A percentile compares a stretch with the other conserved stretches of the same genome.
Conservation (phyloP, 352 stramenopile genomes). For the Achlya hypogyna region DNA sequence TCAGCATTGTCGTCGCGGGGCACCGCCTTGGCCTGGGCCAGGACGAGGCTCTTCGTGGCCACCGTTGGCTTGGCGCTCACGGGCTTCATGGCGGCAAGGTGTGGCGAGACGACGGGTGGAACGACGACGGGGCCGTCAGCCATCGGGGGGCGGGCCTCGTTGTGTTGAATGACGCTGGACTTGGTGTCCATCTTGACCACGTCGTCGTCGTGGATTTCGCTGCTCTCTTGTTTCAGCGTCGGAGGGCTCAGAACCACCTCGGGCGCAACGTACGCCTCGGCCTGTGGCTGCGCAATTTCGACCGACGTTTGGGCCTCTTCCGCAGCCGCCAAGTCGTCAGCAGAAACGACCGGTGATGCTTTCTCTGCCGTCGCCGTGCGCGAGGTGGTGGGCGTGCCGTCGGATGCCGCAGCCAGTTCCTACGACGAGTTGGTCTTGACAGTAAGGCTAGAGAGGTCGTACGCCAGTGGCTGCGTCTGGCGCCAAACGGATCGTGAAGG, state of each 20-base stretch:
- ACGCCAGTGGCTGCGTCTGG: neutral
- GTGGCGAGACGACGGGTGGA: neutral
- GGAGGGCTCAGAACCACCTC: neutral
- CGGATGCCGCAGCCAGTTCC: too few relatives aligned
- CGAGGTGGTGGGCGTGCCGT: neutral
- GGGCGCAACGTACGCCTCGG: neutral
- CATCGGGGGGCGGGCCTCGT: neutral
- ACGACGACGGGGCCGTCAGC: neutral
- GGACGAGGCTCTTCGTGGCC: conserved; percentile 1
- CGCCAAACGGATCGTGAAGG: conserved; percentile 1
- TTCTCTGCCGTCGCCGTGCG: neutral
- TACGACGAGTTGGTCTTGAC: too few relatives aligned
- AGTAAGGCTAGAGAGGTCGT: too few relatives aligned
- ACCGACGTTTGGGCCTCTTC: neutral
- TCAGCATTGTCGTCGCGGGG: neutral
- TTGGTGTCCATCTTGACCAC: conserved; percentile 2
- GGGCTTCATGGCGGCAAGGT: neutral
- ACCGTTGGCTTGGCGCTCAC: neutral
- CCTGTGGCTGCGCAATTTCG: neutral
- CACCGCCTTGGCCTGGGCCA: neutral
- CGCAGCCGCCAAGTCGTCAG: neutral
- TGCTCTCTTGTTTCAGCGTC: conserved; percentile 10
- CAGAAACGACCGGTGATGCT: too few relatives aligned
- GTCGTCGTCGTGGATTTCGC: neutral
- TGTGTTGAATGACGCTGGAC: conserved; percentile 12